Base-by-base conservation (phyloP, 805 yeast species). In the Candida glaebosa region DNA sequence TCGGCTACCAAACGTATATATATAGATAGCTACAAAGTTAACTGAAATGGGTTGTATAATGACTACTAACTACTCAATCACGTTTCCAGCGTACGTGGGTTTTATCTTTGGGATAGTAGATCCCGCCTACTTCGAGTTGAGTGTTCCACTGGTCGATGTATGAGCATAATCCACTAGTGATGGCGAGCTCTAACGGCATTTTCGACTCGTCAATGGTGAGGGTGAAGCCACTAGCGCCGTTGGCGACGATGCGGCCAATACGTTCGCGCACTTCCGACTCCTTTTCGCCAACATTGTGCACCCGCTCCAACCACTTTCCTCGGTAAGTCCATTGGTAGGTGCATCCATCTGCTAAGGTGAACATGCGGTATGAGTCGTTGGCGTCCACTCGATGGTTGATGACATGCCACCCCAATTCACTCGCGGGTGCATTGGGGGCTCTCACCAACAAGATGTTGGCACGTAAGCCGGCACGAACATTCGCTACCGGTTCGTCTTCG, bases 71-170 rank as follows among this genome's bases (percentile, higher is more conserved):
- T 32, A n/a, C 12, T 30, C 52, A 77, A 49, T 75, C 81, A 50
- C 81, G 63, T 56, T 76, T 77, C 81, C 81, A 77, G 48, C 78
- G 63, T n/a, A 71, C 68, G 49, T 74, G 76, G 8, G 46, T 38
- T 28, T 69, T 71, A 53, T 76, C 75, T 56, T 74, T 68, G 9
- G 81, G 76, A 46, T 69, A 71, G 57, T 79, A 80, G 39, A 81
- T 78, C 28, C 86, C 86, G n/a, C 86, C 86, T 30, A 79, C 76
- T 18, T 75, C 76, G 30, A 75, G 58, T 45, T 67, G 65, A 18
- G 85, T 79, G 52, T 78, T 81, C 87, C 87, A 81, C 44, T 79
- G 85, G 52, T 81, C 87, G 43, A 81, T 72, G 53, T 65, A 75
- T 33, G 84, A 77, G 44, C 79, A 75, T 44, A 81, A 59, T 3